A percentile compares a stretch with the other conserved stretches of the same genome.
Evolutionary conservation across 2,329 filamentous ascomycete species (phyloP).

Genomic region (Gnomoniopsis smithogilvyi): DNA sequence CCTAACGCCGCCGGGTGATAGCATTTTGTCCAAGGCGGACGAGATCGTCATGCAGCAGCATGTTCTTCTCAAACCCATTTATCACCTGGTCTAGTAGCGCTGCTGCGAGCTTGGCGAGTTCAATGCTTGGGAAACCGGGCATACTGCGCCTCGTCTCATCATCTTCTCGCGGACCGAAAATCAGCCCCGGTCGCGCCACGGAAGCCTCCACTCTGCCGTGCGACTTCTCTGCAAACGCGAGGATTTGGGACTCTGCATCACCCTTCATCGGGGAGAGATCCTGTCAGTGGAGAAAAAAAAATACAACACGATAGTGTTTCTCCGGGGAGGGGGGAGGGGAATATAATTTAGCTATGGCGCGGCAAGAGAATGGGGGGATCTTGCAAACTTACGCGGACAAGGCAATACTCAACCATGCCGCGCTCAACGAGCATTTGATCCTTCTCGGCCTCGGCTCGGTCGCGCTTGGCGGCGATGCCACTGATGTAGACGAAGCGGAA

Average conservation of each 20-base stretch:
- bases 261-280: no score
- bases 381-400: slow-evolving; percentile 43
- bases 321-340: no score
- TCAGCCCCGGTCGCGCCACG: slow-evolving; percentile 40
- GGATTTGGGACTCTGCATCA: slow-evolving; percentile 40
- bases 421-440: slow-evolving; percentile 27
- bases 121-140: slow-evolving; percentile 32
- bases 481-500: slow-evolving; percentile 29
- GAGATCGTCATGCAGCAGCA: slow-evolving; percentile 41
- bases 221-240: slow-evolving; percentile 37
- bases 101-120: slow-evolving; percentile 35
- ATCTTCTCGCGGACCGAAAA: slow-evolving; percentile 22
- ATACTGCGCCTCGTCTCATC: slow-evolving; percentile 20
- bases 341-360: no score
- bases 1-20: no score
- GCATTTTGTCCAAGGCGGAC: slow-evolving; percentile 36
- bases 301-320: no score
- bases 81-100: slow-evolving; percentile 42
- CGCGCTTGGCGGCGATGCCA: slow-evolving; percentile 39
- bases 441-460: slow-evolving; percentile 36
- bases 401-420: slow-evolving; percentile 31
- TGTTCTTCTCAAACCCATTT: slow-evolving; percentile 44
- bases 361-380: not conserved
- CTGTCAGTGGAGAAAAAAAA: not conserved
- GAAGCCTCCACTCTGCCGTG: slow-evolving; percentile 33